Evolutionary conservation across 1,139 yeast species (phyloP).

Genomic region (Magnusiomyces ingens): DNA sequence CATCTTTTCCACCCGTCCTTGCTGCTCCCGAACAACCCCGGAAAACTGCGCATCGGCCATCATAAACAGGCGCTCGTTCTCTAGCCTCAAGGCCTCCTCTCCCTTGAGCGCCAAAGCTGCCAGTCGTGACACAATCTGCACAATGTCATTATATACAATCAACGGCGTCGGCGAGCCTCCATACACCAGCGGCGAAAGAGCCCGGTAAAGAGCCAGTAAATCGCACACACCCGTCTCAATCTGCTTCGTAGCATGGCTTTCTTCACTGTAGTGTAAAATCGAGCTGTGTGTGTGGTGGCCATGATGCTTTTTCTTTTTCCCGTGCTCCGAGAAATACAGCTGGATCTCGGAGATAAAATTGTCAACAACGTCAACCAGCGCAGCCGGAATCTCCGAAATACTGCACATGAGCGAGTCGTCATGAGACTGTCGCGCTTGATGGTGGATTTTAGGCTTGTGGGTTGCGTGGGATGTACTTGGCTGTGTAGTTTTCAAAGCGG

Average conservation of each 20-base stretch:
- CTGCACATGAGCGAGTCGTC: constrained; percentile 6
- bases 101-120: constrained; percentile 3
- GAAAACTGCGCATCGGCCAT: constrained; percentile 1
- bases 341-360: constrained; percentile 9
- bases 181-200: constrained; percentile 24
- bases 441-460: not conserved
- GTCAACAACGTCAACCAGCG: constrained; percentile 7
- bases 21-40: constrained; percentile 4
- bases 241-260: not conserved
- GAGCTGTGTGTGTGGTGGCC: too few relatives aligned
- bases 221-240: constrained; percentile 18
- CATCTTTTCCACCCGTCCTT: constrained; percentile 9
- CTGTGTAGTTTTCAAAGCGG: not conserved
- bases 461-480: not conserved
- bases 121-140: constrained; percentile 11
- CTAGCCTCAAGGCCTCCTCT: not conserved
- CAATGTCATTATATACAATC: constrained; percentile 24
- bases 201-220: constrained; percentile 25
- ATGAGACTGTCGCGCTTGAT: not conserved
- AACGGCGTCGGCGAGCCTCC: constrained; percentile 16
- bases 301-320: not conserved
- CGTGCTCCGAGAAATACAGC: not conserved
- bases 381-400: constrained; percentile 9
- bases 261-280: not conserved
- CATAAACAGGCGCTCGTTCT: constrained; percentile 5